A percentile compares a stretch with the other conserved stretches of the same genome.
These are phyloP conservation scores for Epichloe elymi DNA, from an alignment of 2,329 filamentous ascomycete species.

Conservation along the genomic window DNA sequence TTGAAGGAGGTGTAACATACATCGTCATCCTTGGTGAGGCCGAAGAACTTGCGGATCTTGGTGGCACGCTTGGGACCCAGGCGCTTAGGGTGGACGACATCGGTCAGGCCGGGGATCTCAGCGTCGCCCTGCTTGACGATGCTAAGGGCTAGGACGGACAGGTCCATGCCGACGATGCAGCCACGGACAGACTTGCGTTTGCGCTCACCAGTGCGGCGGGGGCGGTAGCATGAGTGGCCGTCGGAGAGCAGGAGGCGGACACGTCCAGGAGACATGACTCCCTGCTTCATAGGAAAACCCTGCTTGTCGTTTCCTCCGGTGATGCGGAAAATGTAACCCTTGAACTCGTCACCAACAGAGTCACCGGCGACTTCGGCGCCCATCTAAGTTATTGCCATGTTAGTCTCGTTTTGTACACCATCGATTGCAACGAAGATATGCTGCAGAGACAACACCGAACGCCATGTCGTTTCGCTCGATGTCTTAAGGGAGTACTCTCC, in stretches of 20 bases:
- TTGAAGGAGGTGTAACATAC: slow-evolving; percentile 58
- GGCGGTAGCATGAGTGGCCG: slow-evolving; percentile 98
- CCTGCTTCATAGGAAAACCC: slow-evolving; percentile 99
- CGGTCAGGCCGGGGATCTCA: slow-evolving; percentile 92
- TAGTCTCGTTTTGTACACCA: slow-evolving; percentile 12
- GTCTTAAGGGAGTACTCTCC: background rate
- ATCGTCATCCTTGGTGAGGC: slow-evolving; percentile 99
- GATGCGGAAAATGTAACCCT: slow-evolving; percentile 99
- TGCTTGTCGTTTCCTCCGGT: slow-evolving; percentile 99
- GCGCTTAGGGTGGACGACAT: slow-evolving; percentile 96
- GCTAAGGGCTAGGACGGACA: slow-evolving; percentile 85
- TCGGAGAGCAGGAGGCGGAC: slow-evolving; percentile 91
- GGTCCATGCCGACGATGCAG: slow-evolving; percentile 94
- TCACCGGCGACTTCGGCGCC: slow-evolving; percentile 86
- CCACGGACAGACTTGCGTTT: slow-evolving; percentile 99
- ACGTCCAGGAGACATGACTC: slow-evolving; percentile 97
- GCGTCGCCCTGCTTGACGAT: slow-evolving; percentile 96
- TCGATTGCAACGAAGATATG: background rate
- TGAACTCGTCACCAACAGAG: slow-evolving; percentile 97
- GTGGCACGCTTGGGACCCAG: slow-evolving; percentile 98
- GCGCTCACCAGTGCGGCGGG: slow-evolving; percentile 94
- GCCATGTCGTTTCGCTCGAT: background rate
- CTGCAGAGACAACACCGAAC: background rate
- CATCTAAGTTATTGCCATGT: slow-evolving; percentile 43
- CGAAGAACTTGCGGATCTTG: slow-evolving; percentile 99